Base-by-base conservation (phyloP, 1,284 basidiomycete species). In the Fomitopsis pinicola region DNA sequence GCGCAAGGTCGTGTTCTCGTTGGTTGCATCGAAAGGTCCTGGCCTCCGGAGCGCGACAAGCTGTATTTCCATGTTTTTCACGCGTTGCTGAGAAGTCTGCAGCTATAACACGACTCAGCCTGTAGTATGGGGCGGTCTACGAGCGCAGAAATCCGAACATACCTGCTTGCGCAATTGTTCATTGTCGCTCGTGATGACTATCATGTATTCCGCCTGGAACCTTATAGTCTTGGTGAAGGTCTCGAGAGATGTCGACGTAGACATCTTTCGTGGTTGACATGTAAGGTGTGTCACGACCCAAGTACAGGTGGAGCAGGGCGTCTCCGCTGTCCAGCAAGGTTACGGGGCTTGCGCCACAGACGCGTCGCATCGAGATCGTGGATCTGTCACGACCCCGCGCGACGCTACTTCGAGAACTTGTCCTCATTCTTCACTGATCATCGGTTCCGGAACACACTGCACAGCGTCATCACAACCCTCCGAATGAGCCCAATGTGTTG, bases 311-410 rank as follows among this genome's bases (percentile, higher is more conserved):
- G 42, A 15, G 17, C 2, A 3, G n/a, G 17, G 17, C 19, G 30
- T 3, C 19, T 14, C 2, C 10, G 56, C 26, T 57, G 14, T 45
- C 28, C 17, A 42, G 42, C 44, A 46, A 42, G 45, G 28, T 50
- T 22, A 22, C 22, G 22, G 22, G 22, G 22, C 22, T 50, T 30
- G 22, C 42, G 58, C 58, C 58, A 59, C 58, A 59, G 52, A 55
- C 58, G 58, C 58, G 58, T 59, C 36, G 52, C 52, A 56, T 56
- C 55, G 42, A 42, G 55, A 56, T 42, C 55, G 14, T 14, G 26
- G 55, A 55, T 55, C 53, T 26, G 53, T 40, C 35, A 38, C 35
- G 36, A 38, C 40, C 40, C 40, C 53, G 40, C 26, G 53, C 22
- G 22, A 22, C 22, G 22, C 22, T 22, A 22, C 22, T 22, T 22